Conservation (phyloP, 805 yeast genomes). For the Candida ficus region DNA sequence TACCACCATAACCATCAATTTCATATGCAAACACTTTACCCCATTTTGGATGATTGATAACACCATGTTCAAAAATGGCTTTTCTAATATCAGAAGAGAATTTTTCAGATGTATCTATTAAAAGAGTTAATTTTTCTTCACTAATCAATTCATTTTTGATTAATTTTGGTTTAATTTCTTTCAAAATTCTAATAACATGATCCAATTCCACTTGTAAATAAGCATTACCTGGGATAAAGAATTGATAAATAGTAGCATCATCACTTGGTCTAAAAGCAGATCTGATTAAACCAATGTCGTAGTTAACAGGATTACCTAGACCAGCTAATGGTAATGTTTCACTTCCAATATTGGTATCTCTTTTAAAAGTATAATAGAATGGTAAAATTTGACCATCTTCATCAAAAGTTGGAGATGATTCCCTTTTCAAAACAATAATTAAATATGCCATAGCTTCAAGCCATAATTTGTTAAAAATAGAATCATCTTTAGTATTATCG, state of each 20-base stretch:
- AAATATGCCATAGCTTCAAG: conserved; percentile 48
- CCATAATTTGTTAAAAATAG: conserved; percentile 48
- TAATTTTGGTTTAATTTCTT: conserved; percentile 11
- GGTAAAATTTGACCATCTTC: conserved; percentile 34
- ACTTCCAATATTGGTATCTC: conserved; percentile 69
- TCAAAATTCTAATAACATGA: conserved; percentile 29
- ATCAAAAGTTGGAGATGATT: conserved; percentile 57
- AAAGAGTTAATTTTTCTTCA: conserved; percentile 13
- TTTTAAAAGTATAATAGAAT: conserved; percentile 61
- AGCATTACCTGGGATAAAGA: conserved; percentile 83
- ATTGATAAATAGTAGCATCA: conserved; percentile 76
- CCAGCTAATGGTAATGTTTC: conserved; percentile 81
- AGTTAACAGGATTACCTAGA: conserved; percentile 77
- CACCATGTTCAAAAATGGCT: conserved; percentile 62
- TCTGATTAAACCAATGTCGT: conserved; percentile 63
- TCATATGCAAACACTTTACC: conserved; percentile 86
- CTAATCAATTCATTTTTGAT: conserved; percentile 25
- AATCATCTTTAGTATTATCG: conserved; percentile 44
- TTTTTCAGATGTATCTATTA: conserved; percentile 26
- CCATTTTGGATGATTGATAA: conserved; percentile 58
- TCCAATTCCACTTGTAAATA: conserved; percentile 61
- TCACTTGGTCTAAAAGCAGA: conserved; percentile 88
- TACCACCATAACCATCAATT: conserved; percentile 80
- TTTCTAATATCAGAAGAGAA: conserved; percentile 39
- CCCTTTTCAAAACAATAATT: conserved; percentile 49